Base-by-base conservation (phyloP, 2,329 filamentous ascomycete species). In the Capronia epimyces region DNA sequence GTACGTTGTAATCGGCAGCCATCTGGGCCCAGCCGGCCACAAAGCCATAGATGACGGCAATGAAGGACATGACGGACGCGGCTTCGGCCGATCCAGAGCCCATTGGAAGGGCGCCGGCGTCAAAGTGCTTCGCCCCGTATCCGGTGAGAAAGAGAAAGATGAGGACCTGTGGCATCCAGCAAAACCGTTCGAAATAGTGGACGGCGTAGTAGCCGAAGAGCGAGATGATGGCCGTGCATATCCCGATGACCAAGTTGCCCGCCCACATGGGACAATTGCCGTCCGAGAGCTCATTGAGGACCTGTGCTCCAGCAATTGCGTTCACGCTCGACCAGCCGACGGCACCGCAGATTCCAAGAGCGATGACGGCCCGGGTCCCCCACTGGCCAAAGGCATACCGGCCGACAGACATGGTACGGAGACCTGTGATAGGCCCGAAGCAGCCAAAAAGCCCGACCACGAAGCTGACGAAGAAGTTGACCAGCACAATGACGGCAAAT, bases 241-340 rank as follows among this genome's bases (percentile, higher is more conserved):
- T 64, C 54, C 67, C 68, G 32, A 69, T 69, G 13, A 69, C 63
- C 31, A 69, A 65, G 1, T 68, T 66, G 6, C 67, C 67, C 1
- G 64, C 65, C 67, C 67, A 69, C 18, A 62, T 62, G 10, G 67
- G 67, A 34, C 62, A 66, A 25, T 52, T 62, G n/a, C 67, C 67
- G 40, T 69, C 56, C 1, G 66, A 69, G 5, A 69, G 49, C 1
- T 66, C 67, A 36, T 66, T 64, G 12, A 69, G 58, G 1, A 66
- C 64, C 1, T 61, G 63, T 2, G 67, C 66, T 2, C 67, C 67
- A 4, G 67, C 68, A 34, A 69, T 69, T 7, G 65, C 66, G 49
- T 69, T 69, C 43, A 69, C 68, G 13, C 65, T 66, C 34, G 68
- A 69, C 67, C 67, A 69, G 6, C 66, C 67, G 16, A 66, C 69